A percentile compares a stretch with the other conserved stretches of the same genome.
Conservation (phyloP, 495 filamentous ascomycete species). For the Arthonia radiata region DNA sequence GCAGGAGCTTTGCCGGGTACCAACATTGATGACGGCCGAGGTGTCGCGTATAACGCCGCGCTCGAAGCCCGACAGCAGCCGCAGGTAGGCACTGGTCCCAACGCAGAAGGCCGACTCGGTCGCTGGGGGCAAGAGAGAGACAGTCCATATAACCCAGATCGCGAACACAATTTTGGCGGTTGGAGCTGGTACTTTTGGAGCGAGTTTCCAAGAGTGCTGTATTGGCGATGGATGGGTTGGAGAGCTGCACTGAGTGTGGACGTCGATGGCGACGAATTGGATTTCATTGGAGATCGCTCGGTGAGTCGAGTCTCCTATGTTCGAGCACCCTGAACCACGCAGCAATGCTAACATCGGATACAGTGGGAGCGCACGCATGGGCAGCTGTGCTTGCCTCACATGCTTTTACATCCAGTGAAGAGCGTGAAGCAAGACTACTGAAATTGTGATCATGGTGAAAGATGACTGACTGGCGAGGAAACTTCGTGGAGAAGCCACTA, state of each 20-base stretch:
- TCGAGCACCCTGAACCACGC: too few species aligned
- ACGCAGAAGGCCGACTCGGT: constrained; percentile 1
- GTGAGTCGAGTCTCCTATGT: too few species aligned
- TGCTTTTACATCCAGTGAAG: constrained; percentile 90
- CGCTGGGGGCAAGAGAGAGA: constrained; percentile 17
- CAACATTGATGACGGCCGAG: constrained; percentile 14
- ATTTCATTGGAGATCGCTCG: too few species aligned
- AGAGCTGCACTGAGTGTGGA: constrained; percentile 1
- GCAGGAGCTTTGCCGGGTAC: background rate
- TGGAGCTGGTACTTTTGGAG: constrained; percentile 33
- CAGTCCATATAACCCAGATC: constrained; percentile 13
- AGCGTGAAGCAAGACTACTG: too few species aligned
- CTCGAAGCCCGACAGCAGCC: constrained; percentile 9
- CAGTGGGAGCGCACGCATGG: constrained; percentile 32
- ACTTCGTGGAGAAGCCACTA: too few species aligned
- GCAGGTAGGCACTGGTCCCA: constrained; percentile 1
- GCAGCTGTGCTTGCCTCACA: constrained; percentile 77
- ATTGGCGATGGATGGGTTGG: constrained; percentile 36
- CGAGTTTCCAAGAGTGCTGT: constrained; percentile 27
- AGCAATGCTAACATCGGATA: too few species aligned
- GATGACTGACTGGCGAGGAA: too few species aligned
- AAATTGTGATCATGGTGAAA: too few species aligned
- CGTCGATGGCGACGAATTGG: too few species aligned
- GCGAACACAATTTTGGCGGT: constrained; percentile 29
- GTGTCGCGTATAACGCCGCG: constrained; percentile 14